Evolutionary conservation across 208 protist species (phyloP), one percentile per base, ranked within the genome.

Genomic region (Novymonas esmeraldas): DNA sequence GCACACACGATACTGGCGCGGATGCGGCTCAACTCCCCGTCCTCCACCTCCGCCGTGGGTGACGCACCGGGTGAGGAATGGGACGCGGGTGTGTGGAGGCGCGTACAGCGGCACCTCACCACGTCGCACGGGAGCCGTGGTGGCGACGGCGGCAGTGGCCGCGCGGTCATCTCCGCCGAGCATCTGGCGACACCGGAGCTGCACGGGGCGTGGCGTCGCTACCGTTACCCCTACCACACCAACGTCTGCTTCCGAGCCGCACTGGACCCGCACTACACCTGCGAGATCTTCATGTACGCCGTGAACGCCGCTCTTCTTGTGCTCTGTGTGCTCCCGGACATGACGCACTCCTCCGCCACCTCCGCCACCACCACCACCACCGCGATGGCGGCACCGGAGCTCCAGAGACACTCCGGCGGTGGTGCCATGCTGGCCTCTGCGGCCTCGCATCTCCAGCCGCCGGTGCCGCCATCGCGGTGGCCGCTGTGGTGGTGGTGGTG

Each of bases 251-350:
- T 92, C 76, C 82, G 58, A 2, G 39, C 70, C 22, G 48, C 68
- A 7, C 73, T 84, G 39, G 90, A 95, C 55, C 90, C 90, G 3
- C 90, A 95, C 60, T 95, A 95, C 64, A 62, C 76, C 31, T 89
- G 83, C 57, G 90, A 95, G 59, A 58, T 93, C 13, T 7, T 83
- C 18, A 76, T 95, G 76, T 94, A 93, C 73, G 24, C 57, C 1
- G 45, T 90, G 22, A 82, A 89, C 50, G 56, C 61, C 16, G 33
- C 31, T 26, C 42, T 83, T 1, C 56, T 73, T 6, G 18, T 82
- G 20, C 34, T 82, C 16, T 57, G 72, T 18, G 26, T 54, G 14
- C 22, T 70, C 6, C 50, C 74, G 7, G 24, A 48, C 24, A n/a
- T n/a, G n/a, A n/a, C n/a, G n/a, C n/a, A n/a, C n/a, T n/a, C n/a